Evolutionary conservation across 2,329 filamentous ascomycete genomes (phyloP), one percentile per base, ranked within the genome.

Genomic region (Epichloe sibirici): DNA sequence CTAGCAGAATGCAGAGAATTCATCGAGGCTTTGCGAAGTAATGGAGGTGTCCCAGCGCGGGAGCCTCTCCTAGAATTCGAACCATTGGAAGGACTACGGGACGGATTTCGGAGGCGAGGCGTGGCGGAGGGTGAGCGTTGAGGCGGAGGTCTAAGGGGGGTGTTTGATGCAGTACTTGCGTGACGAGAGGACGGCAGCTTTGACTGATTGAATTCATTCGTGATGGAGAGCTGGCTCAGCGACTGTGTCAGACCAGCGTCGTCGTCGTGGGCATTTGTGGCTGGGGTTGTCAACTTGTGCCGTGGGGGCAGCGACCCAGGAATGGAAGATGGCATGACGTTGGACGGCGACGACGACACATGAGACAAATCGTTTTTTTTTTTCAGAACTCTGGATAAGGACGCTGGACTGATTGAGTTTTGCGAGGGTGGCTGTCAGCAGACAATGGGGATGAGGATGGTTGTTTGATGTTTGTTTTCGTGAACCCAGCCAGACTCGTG

Each of bases 21-120:
- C 57, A 74, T 73, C 3, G 79, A 82, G 1, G 78, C 71, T 59
- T 81, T 82, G 31, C 76, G 73, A 40, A 78, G 64, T 5, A 82
- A 66, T 0, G 71, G 69, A 1, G 78, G 77, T 2, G 77, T 78
- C 21, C 65, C 67, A 4, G 74, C 71, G 51, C 71, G 68, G 9
- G 76, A 73, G 9, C 73, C 71, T 51, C 72, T 68, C 50, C 73
- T 68, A 5, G 75, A 73, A 11, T 71, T 69, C 13, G 69, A 65
- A 21, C 69, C 66, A 53, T 61, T 63, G 56, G 63, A 75, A 51
- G 60, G 75, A 69, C 63, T 76, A 62, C 63, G 72, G 59, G 65
- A 73, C 56, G 58, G 69, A 56, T 59, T 63, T 57, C 62, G 58
- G 23, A 61, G 69, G 52, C 59, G 68, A 53, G 60, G 66, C 7